Conservation (phyloP, 345 rosid genomes). For the Iberis pinnata region DNA sequence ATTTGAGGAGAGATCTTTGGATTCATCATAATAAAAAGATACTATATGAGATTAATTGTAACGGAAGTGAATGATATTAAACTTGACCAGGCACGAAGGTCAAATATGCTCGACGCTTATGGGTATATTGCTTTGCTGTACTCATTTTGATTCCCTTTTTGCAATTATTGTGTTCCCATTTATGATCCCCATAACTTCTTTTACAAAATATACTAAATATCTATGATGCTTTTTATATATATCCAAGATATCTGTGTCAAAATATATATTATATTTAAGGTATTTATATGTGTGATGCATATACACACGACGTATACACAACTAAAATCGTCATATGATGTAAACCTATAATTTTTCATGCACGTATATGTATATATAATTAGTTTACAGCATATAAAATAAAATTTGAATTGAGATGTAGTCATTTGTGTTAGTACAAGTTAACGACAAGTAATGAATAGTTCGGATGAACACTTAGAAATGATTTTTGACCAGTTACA, state of each 20-base stretch:
- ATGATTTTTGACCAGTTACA: no score
- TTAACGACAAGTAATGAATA: no score
- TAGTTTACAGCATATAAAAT: no score
- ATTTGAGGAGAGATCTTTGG: constrained; percentile 26
- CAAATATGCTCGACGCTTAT: constrained; percentile 14
- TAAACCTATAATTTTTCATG: constrained; percentile 13
- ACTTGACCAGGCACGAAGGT: constrained; percentile 26
- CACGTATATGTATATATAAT: no score
- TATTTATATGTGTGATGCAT: constrained; percentile 2
- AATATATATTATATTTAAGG: no score
- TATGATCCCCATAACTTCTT: constrained; percentile 26
- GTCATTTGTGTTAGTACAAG: no score
- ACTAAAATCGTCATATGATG: constrained; percentile 15
- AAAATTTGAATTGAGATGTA: no score
- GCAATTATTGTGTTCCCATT: constrained; percentile 24
- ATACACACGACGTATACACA: constrained; percentile 13
- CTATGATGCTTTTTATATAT: constrained; percentile 8
- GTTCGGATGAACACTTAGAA: no score
- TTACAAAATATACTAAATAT: constrained; percentile 14
- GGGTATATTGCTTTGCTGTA: constrained; percentile 22
- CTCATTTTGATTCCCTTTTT: constrained; percentile 23
- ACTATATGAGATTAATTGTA: not conserved
- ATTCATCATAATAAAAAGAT: not conserved
- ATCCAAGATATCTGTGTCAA: no score
- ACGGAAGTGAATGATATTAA: constrained; percentile 10